Base-by-base conservation (phyloP, 1,284 basidiomycete species). In the Pascua sp. region DNA sequence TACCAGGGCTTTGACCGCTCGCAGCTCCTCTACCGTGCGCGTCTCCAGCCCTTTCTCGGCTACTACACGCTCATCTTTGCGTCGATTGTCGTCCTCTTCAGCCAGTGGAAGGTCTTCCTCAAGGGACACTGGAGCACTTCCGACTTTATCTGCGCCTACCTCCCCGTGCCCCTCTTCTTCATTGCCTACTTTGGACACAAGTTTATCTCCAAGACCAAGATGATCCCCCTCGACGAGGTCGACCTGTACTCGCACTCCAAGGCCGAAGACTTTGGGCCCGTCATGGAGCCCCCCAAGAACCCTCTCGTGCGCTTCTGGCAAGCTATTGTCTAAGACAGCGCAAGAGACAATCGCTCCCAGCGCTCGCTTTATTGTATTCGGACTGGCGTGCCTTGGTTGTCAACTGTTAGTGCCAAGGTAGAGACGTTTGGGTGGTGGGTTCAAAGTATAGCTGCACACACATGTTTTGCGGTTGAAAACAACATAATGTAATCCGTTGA, bases 1-100 rank as follows among this genome's bases (percentile, higher is more conserved):
- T 84, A 76, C 1, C 91, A 94, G 70, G 87, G 87, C 36, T 67
- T 72, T 51, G 45, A 66, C 53, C 69, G 90, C 50, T 77, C 61
- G 8, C 80, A 50, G 13, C 40, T 77, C 2, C 81, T 95, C 10
- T 92, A 82, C 73, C 69, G 69, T 8, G 87, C 32, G 83, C 90
- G 71, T 88, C 84, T 90, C 71, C 88, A 55, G 56, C 57, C 53
- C 41, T 72, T 67, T 57, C 70, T 74, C 15, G 76, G 73, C 48
- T 73, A 61, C 53, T 71, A 75, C 57, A 73, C 76, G 40, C 71
- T 76, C 60, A 59, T 64, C 60, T 59, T 68, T 56, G 63, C 52
- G 15, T 32, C 5, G 16, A 11, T 59, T 18, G 55, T 52, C 13
- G 38, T 45, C 11, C 15, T 51, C 39, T 55, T 52, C 49, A 42